Conservation (phyloP, 495 filamentous ascomycete species). For the Neurospora cerealis region DNA sequence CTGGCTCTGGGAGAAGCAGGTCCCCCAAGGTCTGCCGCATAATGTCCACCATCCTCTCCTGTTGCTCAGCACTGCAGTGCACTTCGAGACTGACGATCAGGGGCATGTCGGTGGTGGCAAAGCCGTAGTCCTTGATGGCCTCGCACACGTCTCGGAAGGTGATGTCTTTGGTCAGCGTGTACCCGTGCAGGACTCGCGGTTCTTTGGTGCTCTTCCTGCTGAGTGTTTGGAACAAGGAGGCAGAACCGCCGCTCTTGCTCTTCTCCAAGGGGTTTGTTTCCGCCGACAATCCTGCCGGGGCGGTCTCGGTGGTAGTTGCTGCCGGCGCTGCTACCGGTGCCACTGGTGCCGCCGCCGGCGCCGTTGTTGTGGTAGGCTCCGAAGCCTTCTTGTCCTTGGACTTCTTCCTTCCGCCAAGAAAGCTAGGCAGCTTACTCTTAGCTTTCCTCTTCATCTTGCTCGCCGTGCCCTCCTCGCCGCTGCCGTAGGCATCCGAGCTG, state of each 20-base stretch:
- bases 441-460: constrained; percentile 23
- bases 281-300: neutral
- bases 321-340: neutral
- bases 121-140: constrained; percentile 69
- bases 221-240: neutral
- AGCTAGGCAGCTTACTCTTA: constrained; percentile 27
- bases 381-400: neutral
- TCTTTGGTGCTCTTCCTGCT: constrained; percentile 35
- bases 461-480: constrained; percentile 8
- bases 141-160: constrained; percentile 76
- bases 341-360: neutral
- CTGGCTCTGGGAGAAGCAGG: constrained; percentile 51
- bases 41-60: constrained; percentile 81
- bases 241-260: neutral
- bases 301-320: neutral
- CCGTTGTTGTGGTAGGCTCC: neutral
- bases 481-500: constrained; percentile 12
- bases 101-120: constrained; percentile 60
- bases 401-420: constrained; percentile 22
- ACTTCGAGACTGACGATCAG: constrained; percentile 87
- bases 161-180: constrained; percentile 81
- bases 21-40: constrained; percentile 71
- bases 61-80: constrained; percentile 67
- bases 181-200: constrained; percentile 76
- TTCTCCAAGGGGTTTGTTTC: neutral